Conservation (phyloP, 202 grass and related monocot genomes). For the Zizania palustris region DNA sequence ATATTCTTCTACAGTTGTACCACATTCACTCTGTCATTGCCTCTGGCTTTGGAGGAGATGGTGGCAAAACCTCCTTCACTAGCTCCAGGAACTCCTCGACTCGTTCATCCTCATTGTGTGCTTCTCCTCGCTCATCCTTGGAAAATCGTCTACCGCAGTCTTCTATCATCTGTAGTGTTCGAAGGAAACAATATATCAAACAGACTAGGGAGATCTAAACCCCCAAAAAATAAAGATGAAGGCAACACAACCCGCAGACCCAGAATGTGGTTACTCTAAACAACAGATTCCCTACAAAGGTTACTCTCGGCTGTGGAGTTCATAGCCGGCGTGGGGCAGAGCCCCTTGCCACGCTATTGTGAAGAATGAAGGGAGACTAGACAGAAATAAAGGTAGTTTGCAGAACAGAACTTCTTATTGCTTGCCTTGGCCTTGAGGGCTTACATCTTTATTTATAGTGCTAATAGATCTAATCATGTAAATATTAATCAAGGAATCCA, state of each 20-base stretch:
- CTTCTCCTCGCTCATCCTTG: constrained; percentile 32
- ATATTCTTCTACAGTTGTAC: constrained; percentile 7
- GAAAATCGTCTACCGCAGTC: constrained; percentile 48
- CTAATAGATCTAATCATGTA: no score
- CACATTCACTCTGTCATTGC: constrained; percentile 13
- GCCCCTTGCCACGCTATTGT: no score
- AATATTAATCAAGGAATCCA: no score
- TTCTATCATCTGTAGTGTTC: constrained; percentile 42
- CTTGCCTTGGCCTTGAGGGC: no score
- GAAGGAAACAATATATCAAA: constrained; percentile 1
- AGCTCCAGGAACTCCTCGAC: constrained; percentile 46
- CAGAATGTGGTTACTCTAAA: background rate
- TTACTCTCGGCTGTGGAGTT: no score
- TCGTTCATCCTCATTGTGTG: background rate
- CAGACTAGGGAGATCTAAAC: background rate
- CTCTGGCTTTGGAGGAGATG: constrained; percentile 30
- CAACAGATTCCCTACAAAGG: background rate
- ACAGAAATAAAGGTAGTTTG: no score
- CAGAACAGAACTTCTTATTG: no score
- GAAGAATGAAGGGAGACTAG: no score
- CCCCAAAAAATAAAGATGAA: background rate
- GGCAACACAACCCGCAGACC: background rate
- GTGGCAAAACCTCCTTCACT: constrained; percentile 53
- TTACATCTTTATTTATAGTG: no score
- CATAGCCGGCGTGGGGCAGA: no score